These are phyloP conservation scores for Colletotrichum truncatum DNA, from an alignment of 2,329 filamentous ascomycete species.

Conservation along the genomic window DNA sequence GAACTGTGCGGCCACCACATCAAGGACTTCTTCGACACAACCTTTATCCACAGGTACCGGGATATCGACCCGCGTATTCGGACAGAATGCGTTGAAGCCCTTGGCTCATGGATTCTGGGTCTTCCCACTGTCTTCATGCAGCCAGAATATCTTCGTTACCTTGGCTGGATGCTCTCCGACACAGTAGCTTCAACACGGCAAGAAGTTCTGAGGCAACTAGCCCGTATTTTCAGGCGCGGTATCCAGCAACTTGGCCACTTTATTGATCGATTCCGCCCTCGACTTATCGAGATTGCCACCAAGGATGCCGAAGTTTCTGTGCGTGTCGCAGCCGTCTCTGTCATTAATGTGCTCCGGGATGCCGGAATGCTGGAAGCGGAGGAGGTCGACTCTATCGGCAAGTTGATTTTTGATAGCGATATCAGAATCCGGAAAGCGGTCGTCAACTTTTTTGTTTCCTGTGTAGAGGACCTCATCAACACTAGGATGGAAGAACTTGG, in stretches of 20 bases:
- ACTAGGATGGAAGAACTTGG: conserved; percentile 85
- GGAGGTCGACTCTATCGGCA: conserved; percentile 89
- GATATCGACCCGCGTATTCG: conserved; percentile 92
- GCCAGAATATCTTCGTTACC: conserved; percentile 87
- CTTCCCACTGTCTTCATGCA: conserved; percentile 92
- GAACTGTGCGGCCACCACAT: conserved; percentile 77
- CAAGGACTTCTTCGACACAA: conserved; percentile 87
- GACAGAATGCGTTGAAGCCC: conserved; percentile 84
- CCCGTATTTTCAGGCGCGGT: conserved; percentile 80
- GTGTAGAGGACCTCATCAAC: conserved; percentile 83
- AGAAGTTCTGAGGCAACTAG: conserved; percentile 88
- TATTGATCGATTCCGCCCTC: conserved; percentile 87
- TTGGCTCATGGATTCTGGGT: conserved; percentile 88
- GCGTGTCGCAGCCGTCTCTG: conserved; percentile 80
- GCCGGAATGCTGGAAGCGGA: conserved; percentile 88
- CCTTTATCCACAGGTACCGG: conserved; percentile 95
- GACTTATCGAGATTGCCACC: conserved; percentile 92
- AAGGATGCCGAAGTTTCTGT: conserved; percentile 84
- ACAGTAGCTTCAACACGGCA: conserved; percentile 76
- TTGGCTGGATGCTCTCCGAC: conserved; percentile 96
- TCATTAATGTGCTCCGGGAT: conserved; percentile 84
- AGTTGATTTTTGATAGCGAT: conserved; percentile 89
- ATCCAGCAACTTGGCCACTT: conserved; percentile 89
- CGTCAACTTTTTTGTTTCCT: conserved; percentile 88
- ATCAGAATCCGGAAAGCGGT: conserved; percentile 86